phyloP scores from a whole-genome alignment of 345 rosid species.

The Ceriops decandra region DNA sequence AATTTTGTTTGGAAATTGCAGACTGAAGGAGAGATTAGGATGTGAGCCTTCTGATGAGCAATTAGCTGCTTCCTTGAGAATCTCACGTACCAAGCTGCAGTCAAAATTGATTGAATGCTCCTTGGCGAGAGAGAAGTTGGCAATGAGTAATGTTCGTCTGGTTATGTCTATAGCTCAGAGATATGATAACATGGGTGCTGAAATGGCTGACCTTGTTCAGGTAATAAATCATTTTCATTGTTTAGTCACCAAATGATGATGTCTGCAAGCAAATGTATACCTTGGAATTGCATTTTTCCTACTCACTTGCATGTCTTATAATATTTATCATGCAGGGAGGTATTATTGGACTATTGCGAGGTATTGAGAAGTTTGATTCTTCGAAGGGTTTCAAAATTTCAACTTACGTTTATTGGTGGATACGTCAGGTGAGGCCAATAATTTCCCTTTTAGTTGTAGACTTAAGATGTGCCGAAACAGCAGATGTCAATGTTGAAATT shows the following conservation, averaged over 20 bases:
- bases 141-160: slow-evolving; percentile 96
- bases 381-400: slow-evolving; percentile 87
- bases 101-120: slow-evolving; percentile 61
- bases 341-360: slow-evolving; percentile 81
- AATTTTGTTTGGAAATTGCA: slow-evolving; percentile 28
- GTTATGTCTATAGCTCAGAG: slow-evolving; percentile 95
- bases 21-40: slow-evolving; percentile 79
- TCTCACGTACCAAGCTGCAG: slow-evolving; percentile 69
- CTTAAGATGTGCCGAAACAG: background rate
- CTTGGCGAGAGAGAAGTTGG: slow-evolving; percentile 85
- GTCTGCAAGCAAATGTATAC: background rate
- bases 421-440: slow-evolving; percentile 68
- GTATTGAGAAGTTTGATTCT: slow-evolving; percentile 95
- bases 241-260: slow-evolving; percentile 3
- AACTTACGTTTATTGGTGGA: slow-evolving; percentile 98
- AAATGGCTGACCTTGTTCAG: slow-evolving; percentile 98
- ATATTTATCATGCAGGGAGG: slow-evolving; percentile 64
- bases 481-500: too few species aligned
- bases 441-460: background rate
- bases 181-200: slow-evolving; percentile 82
- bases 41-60: slow-evolving; percentile 84
- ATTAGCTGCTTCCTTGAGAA: slow-evolving; percentile 71
- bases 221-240: slow-evolving; percentile 28
- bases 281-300: background rate
- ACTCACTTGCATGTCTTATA: background rate